Percentiles rank a stretch among this genome's conserved stretches.
phyloP scores from a whole-genome alignment of 2,329 filamentous ascomycete genomes.

The Rosellinia necatrix region DNA sequence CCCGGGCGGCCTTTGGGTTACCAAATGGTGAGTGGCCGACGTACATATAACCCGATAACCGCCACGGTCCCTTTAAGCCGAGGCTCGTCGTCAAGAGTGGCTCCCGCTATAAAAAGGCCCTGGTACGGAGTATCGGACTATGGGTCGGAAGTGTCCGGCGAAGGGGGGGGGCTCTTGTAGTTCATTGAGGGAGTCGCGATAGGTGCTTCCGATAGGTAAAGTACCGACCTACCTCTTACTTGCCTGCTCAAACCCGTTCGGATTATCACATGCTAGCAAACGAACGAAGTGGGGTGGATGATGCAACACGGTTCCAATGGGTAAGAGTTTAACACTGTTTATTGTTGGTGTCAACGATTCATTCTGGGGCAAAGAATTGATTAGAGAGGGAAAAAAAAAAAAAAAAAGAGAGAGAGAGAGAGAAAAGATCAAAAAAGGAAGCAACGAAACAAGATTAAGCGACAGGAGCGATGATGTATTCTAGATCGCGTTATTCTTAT shows the following conservation, averaged over 20 bases:
- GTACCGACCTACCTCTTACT: neutral
- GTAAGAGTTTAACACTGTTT: neutral
- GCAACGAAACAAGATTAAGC: no score
- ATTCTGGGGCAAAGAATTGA: no score
- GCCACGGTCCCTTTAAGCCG: conserved; percentile 15
- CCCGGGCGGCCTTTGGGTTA: no score
- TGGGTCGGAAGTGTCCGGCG: conserved; percentile 7
- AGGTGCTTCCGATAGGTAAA: no score
- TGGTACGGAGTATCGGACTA: no score
- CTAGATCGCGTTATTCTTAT: no score
- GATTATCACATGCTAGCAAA: conserved; percentile 19
- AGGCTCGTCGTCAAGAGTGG: conserved; percentile 8
- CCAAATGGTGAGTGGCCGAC: neutral
- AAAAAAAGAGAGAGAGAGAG: neutral
- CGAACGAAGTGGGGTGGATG: neutral
- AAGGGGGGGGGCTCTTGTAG: no score
- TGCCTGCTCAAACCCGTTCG: neutral
- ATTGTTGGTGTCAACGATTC: neutral
- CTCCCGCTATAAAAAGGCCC: neutral
- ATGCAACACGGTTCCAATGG: no score
- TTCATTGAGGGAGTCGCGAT: no score
- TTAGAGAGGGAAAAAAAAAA: no score
- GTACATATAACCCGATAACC: neutral
- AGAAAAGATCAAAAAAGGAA: neutral
- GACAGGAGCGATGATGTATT: no score